phyloP scores from a whole-genome alignment of 202 grass and related monocot genomes.

The Saccharum hybrid region DNA sequence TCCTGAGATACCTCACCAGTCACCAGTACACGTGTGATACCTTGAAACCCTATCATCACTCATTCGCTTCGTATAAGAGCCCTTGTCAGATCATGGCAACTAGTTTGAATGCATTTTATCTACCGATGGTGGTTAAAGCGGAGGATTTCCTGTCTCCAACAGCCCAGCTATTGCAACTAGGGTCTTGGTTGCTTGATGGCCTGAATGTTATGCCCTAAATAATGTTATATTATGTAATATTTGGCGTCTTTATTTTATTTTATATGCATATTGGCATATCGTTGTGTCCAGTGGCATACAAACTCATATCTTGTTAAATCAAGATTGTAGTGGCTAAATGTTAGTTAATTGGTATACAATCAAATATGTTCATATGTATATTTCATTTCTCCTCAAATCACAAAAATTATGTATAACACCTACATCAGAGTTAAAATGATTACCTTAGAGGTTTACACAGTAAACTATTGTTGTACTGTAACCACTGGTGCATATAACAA shows the following conservation, averaged over 20 bases:
- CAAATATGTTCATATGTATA: neutral
- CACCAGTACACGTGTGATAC: neutral
- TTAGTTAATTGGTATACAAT: neutral
- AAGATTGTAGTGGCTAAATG: neutral
- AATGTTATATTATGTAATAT: neutral
- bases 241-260: neutral
- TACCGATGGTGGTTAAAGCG: neutral
- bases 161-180: neutral
- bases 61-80: neutral
- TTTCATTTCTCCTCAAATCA: conserved; percentile 35
- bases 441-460: neutral
- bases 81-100: neutral
- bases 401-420: conserved; percentile 24
- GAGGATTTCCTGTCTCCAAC: neutral
- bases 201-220: neutral
- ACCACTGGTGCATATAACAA: conserved; percentile 2
- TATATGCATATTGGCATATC: neutral
- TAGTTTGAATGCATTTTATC: neutral
- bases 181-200: neutral
- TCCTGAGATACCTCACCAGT: neutral
- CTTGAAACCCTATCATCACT: neutral
- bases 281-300: neutral
- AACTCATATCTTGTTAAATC: neutral
- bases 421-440: neutral
- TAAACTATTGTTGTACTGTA: neutral